A percentile compares a stretch with the other conserved stretches of the same genome.
phyloP scores from a whole-genome alignment of 2,329 filamentous ascomycete species.

The Xylariales sp. region DNA sequence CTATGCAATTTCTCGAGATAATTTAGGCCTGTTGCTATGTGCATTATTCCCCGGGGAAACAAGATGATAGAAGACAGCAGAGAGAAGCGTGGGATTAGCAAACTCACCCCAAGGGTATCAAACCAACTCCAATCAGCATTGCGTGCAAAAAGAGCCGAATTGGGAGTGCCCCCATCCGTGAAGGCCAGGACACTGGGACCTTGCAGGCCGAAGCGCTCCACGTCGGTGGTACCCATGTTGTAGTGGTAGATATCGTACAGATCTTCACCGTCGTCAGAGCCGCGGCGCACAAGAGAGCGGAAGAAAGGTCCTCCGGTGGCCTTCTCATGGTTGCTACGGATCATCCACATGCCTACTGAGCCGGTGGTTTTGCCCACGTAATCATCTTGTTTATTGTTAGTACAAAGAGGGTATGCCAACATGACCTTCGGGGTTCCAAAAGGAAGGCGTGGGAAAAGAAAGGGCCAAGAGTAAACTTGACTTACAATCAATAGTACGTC shows the following conservation, averaged over 20 bases:
- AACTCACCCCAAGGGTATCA: constrained; percentile 22
- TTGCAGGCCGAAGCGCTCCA: constrained; percentile 35
- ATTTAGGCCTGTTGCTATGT: too few species aligned
- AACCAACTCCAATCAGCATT: constrained; percentile 30
- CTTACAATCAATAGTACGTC: constrained; percentile 28
- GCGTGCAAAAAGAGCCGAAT: constrained; percentile 27
- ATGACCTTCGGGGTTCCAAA: background rate
- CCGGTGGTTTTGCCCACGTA: constrained; percentile 30
- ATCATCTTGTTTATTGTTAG: too few species aligned
- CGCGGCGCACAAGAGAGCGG: constrained; percentile 32
- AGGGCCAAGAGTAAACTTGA: too few species aligned
- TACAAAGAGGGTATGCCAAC: too few species aligned
- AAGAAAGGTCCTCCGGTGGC: constrained; percentile 34
- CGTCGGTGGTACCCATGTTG: constrained; percentile 35
- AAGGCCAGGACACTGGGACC: constrained; percentile 34
- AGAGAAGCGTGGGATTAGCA: too few species aligned
- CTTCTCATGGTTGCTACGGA: constrained; percentile 36
- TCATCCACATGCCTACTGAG: constrained; percentile 30
- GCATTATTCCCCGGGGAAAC: too few species aligned
- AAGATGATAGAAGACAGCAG: too few species aligned
- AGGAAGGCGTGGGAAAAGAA: too few species aligned
- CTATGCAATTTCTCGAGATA: too few species aligned
- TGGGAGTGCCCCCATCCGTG: constrained; percentile 31
- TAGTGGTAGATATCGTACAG: constrained; percentile 39
- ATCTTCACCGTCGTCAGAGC: constrained; percentile 28